Conservation (phyloP, 306 rosid species). For the Quillaja saponaria region DNA sequence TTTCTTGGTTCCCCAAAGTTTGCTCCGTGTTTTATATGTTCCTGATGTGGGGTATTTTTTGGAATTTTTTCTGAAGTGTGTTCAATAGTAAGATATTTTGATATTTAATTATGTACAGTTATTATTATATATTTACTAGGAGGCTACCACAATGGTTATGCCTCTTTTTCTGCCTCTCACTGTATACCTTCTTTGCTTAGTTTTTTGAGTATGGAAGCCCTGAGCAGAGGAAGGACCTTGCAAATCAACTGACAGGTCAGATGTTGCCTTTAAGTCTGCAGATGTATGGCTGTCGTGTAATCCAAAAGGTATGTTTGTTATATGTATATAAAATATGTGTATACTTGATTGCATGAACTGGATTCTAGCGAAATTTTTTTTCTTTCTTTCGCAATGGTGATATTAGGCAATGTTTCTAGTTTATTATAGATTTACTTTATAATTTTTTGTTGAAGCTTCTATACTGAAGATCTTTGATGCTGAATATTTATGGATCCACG, state of each 20-base stretch:
- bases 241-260: slow-evolving; percentile 45
- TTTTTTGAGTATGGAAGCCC: slow-evolving; percentile 59
- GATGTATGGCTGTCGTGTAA: slow-evolving; percentile 63
- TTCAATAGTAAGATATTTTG: too few species aligned
- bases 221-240: slow-evolving; percentile 35
- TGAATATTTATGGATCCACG: too few species aligned
- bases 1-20: too few species aligned
- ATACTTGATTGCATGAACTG: slow-evolving; percentile 1
- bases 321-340: background rate
- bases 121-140: too few species aligned
- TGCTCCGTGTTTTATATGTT: background rate
- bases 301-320: slow-evolving; percentile 40
- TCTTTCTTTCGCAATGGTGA: too few species aligned
- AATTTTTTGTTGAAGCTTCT: too few species aligned
- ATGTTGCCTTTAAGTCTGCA: slow-evolving; percentile 56
- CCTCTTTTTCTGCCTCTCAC: background rate
- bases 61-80: too few species aligned
- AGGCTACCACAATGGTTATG: background rate
- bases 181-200: slow-evolving; percentile 25
- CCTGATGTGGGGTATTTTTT: background rate
- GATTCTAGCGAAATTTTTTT: too few species aligned
- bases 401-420: too few species aligned
- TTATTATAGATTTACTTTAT: too few species aligned
- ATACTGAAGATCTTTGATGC: too few species aligned
- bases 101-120: too few species aligned